A percentile compares a stretch with the other conserved stretches of the same genome.
Evolutionary conservation across 306 rosid species (phyloP).

Genomic region (Corylus avellana): DNA sequence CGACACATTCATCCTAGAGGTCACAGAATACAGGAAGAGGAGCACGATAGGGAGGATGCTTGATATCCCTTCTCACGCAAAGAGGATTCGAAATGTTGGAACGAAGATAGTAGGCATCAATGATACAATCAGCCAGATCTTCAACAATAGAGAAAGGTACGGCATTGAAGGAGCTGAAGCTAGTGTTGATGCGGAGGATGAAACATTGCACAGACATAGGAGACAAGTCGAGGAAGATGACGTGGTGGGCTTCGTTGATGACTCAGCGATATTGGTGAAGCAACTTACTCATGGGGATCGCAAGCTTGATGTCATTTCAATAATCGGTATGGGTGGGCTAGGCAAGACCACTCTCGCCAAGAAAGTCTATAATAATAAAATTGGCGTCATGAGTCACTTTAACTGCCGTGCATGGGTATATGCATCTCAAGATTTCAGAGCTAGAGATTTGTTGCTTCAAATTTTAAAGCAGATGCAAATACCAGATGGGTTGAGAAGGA

Average conservation of each 20-base stretch:
- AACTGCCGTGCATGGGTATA: conserved; percentile 7
- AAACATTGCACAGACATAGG: too few species aligned
- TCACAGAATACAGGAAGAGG: background rate
- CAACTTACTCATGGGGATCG: background rate
- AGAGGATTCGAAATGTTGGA: background rate
- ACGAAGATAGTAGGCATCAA: background rate
- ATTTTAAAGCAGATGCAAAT: background rate
- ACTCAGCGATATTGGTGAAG: background rate
- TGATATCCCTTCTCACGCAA: background rate
- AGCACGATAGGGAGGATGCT: background rate
- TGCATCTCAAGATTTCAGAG: background rate
- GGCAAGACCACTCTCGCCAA: conserved; percentile 26
- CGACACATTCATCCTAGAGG: background rate
- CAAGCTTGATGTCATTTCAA: background rate
- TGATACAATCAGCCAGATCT: background rate
- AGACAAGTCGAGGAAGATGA: background rate
- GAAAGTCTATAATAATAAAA: too few species aligned
- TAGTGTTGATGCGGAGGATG: background rate
- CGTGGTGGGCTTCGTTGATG: background rate
- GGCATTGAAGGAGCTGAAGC: conserved; percentile 13
- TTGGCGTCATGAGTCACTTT: background rate
- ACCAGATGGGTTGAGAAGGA: background rate
- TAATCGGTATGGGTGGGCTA: conserved; percentile 26
- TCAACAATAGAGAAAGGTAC: background rate
- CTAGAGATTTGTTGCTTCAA: background rate